phyloP scores from a whole-genome alignment of 306 rosid species.

The Cicer yamashitae region DNA sequence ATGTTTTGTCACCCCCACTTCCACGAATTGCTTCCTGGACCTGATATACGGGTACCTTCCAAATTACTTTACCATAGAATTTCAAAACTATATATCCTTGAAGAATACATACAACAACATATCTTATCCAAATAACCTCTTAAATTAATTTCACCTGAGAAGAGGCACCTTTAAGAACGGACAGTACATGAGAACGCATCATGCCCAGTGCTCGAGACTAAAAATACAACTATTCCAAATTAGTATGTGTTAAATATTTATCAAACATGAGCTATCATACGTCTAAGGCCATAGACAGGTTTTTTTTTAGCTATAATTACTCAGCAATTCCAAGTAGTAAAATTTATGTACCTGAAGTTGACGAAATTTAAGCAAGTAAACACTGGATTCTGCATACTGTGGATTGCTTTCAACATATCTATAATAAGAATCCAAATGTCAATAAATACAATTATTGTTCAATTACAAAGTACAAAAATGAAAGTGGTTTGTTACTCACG shows the following conservation, averaged over 20 bases:
- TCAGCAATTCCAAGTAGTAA: conserved; percentile 31
- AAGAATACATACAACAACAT: conserved; percentile 17
- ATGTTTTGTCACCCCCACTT: conserved; percentile 68
- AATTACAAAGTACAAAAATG: conserved; percentile 31
- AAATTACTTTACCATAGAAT: conserved; percentile 31
- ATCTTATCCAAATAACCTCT: conserved; percentile 42
- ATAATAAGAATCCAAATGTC: conserved; percentile 42
- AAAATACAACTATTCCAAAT: conserved; percentile 46
- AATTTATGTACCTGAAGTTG: conserved; percentile 82
- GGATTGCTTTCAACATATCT: conserved; percentile 96
- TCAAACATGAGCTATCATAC: conserved; percentile 20
- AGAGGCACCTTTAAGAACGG: conserved; percentile 90
- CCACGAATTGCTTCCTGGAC: conserved; percentile 90
- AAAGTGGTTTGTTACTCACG: conserved; percentile 67
- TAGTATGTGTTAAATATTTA: conserved; percentile 28
- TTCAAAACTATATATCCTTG: conserved; percentile 22
- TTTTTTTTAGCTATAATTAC: conserved; percentile 13
- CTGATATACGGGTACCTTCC: conserved; percentile 56
- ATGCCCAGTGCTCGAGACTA: conserved; percentile 96
- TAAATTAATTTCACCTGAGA: conserved; percentile 76
- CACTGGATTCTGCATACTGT: conserved; percentile 95
- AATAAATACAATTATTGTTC: conserved; percentile 19
- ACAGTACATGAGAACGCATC: conserved; percentile 88
- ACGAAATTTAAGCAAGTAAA: conserved; percentile 94
- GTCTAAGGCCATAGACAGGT: conserved; percentile 23